A percentile compares a stretch with the other conserved stretches of the same genome.
Evolutionary conservation across 176 grass and related monocot species (phyloP).

Genomic region (Guadua angustifolia): DNA sequence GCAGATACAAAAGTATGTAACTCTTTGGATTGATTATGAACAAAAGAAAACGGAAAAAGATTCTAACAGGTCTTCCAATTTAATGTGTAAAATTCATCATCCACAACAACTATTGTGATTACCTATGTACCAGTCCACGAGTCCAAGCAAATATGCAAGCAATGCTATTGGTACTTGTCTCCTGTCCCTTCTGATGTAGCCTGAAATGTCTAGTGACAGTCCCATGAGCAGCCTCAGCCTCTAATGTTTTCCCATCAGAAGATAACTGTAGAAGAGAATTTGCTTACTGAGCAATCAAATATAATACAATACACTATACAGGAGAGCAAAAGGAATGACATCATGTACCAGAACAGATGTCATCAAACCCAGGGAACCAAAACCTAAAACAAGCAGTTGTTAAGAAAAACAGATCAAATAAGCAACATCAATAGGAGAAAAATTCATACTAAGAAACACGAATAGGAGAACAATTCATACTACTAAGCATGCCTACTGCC

Average conservation of each 20-base stretch:
- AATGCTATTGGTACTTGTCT: conserved; percentile 98
- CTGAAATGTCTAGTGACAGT: conserved; percentile 95
- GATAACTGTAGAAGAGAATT: conserved; percentile 68
- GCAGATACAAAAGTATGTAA: not conserved
- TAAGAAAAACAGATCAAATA: conserved; percentile 26
- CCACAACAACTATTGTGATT: conserved; percentile 23
- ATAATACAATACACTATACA: conserved; percentile 37
- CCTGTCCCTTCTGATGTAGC: conserved; percentile 86
- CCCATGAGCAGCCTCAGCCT: conserved; percentile 97
- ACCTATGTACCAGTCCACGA: conserved; percentile 93
- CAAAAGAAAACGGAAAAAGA: not conserved
- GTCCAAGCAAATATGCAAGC: conserved; percentile 99
- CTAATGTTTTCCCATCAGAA: conserved; percentile 94
- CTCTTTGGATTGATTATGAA: conserved; percentile 6
- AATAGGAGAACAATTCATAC: not conserved
- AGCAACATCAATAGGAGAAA: not conserved
- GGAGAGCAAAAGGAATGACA: conserved; percentile 11
- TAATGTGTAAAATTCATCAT: not conserved
- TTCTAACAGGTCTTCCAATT: not conserved
- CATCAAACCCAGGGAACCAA: conserved; percentile 96
- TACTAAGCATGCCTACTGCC: not conserved
- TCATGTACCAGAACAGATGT: conserved; percentile 75
- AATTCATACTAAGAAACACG: not conserved
- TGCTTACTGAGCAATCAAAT: conserved; percentile 20
- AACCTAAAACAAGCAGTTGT: conserved; percentile 65